phyloP scores from a whole-genome alignment of 2,329 filamentous ascomycete species.

The Ceratocystiopsis minuta region DNA sequence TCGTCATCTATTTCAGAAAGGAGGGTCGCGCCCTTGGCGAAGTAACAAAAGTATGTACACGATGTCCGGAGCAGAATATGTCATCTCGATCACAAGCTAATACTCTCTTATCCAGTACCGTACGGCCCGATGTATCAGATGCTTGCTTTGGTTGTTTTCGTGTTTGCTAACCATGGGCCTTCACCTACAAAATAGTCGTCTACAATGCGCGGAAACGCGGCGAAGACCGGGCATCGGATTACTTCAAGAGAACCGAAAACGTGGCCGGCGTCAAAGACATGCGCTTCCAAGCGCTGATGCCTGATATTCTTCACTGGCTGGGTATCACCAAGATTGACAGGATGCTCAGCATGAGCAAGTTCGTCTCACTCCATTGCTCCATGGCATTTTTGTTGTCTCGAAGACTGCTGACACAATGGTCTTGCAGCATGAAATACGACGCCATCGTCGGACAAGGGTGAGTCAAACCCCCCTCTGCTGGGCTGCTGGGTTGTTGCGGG shows the following conservation, averaged over 20 bases:
- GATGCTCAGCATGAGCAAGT: constrained; percentile 98
- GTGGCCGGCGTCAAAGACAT: constrained; percentile 94
- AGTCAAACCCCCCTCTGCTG: constrained; percentile 10
- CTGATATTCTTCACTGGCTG: constrained; percentile 92
- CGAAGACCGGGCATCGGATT: constrained; percentile 67
- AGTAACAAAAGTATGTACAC: constrained; percentile 63
- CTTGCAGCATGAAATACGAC: constrained; percentile 66
- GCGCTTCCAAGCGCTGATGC: constrained; percentile 97
- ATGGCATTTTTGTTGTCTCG: too few species aligned
- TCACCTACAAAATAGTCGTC: constrained; percentile 27
- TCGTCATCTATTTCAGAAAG: constrained; percentile 97
- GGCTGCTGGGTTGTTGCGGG: too few species aligned
- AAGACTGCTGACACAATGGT: too few species aligned
- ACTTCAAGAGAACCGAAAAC: constrained; percentile 95
- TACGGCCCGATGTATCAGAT: constrained; percentile 2
- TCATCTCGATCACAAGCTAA: too few species aligned
- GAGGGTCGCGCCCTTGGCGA: constrained; percentile 89
- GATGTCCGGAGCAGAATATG: background rate
- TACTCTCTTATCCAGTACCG: constrained; percentile 5
- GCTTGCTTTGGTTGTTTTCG: background rate
- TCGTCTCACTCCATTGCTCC: constrained; percentile 20
- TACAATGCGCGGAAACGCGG: constrained; percentile 72
- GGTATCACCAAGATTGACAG: constrained; percentile 97
- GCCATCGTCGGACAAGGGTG: constrained; percentile 70
- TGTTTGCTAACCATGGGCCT: constrained; percentile 7